Conservation (phyloP, 768 basidiomycete species). For the Coprinellus micaceus region DNA sequence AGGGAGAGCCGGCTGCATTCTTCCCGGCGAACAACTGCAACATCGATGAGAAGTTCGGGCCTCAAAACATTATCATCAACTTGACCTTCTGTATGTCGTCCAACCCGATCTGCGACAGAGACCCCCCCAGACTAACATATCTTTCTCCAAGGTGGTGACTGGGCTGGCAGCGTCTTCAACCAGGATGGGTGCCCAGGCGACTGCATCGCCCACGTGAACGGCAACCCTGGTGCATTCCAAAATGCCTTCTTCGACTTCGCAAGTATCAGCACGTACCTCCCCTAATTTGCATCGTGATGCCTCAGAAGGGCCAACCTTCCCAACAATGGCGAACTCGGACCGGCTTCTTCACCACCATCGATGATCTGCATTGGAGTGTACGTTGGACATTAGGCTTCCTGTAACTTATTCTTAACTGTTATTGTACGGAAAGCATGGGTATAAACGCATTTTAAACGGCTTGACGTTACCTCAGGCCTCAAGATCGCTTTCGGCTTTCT, state of each 20-base stretch:
- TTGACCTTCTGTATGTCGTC: slow-evolving; percentile 36
- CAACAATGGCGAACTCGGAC: no score
- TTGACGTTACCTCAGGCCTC: no score
- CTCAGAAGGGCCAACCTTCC: no score
- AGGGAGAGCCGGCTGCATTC: slow-evolving; percentile 51
- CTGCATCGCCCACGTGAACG: slow-evolving; percentile 56
- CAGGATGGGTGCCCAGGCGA: slow-evolving; percentile 49
- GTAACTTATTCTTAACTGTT: no score
- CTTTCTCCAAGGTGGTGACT: slow-evolving; percentile 42
- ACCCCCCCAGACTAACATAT: background rate
- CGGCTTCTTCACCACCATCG: no score
- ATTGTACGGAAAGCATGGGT: no score
- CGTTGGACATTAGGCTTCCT: no score
- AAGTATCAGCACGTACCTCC: slow-evolving; percentile 34
- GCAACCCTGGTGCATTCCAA: slow-evolving; percentile 58
- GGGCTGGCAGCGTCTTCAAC: slow-evolving; percentile 52
- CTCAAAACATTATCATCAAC: slow-evolving; percentile 66
- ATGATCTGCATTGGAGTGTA: no score
- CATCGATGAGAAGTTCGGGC: slow-evolving; percentile 48
- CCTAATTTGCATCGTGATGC: no score
- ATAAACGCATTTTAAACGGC: no score
- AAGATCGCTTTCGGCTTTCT: no score
- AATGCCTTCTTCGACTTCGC: slow-evolving; percentile 69
- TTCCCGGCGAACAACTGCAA: slow-evolving; percentile 63
- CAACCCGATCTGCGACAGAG: no score